Evolutionary conservation across 306 rosid genomes (phyloP).

Genomic region (Styphnolobium japonicum): DNA sequence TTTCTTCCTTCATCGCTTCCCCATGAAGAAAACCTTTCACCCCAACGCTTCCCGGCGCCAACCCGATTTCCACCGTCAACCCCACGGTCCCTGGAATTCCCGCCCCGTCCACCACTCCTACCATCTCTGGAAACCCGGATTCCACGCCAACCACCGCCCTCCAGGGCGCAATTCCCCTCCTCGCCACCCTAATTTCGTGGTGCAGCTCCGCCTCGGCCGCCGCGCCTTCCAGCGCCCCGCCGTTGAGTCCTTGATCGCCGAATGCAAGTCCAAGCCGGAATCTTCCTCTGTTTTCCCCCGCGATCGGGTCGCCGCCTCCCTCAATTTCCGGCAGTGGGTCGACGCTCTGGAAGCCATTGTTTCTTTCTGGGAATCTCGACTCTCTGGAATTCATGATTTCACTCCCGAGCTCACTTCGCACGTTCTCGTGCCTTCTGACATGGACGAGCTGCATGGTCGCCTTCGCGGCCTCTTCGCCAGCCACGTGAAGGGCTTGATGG

Average conservation of each 20-base stretch:
- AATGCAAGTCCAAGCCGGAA: constrained; percentile 41
- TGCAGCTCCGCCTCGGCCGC: constrained; percentile 34
- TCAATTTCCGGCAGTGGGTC: constrained; percentile 50
- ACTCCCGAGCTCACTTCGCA: constrained; percentile 39
- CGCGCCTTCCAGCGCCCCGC: background rate
- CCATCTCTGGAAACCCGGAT: background rate
- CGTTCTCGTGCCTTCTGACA: constrained; percentile 43
- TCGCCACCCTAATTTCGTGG: constrained; percentile 34
- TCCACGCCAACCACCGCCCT: constrained; percentile 6
- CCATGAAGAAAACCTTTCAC: constrained; percentile 36
- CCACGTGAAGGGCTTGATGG: constrained; percentile 43
- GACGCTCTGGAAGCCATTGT: constrained; percentile 58
- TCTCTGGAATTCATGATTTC: constrained; percentile 45
- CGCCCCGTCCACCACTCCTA: background rate
- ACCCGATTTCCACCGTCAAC: background rate
- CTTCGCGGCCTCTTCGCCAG: constrained; percentile 41
- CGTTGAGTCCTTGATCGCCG: constrained; percentile 36
- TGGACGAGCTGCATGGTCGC: constrained; percentile 43
- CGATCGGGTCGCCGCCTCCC: constrained; percentile 34
- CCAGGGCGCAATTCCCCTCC: background rate
- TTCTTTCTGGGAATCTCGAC: constrained; percentile 60
- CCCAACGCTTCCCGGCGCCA: background rate
- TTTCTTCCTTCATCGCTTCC: background rate
- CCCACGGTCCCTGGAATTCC: background rate
- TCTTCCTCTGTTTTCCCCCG: background rate